phyloP scores from a whole-genome alignment of 2,329 filamentous ascomycete species.

The Fusarium algeriense region DNA sequence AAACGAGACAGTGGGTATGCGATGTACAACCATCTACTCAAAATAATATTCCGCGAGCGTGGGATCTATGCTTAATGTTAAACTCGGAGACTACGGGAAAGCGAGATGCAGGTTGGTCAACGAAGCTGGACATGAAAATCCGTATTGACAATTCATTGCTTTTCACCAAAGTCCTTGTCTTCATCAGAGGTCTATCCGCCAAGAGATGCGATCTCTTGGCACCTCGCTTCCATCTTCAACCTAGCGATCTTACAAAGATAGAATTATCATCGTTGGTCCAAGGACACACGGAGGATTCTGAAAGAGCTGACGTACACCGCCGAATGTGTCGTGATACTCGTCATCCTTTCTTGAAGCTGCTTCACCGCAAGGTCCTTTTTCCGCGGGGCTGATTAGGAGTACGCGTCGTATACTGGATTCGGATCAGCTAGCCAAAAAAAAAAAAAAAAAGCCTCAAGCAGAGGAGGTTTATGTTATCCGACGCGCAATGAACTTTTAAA shows the following conservation, averaged over 20 bases:
- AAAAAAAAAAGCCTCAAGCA: neutral
- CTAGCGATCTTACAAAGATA: neutral
- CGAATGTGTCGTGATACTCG: neutral
- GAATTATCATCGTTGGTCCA: neutral
- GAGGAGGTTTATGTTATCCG: neutral
- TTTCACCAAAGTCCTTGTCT: accelerated
- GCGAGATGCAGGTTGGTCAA: neutral
- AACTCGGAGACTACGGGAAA: accelerated
- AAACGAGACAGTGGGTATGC: neutral
- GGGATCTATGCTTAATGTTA: neutral
- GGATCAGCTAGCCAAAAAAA: too few relatives aligned
- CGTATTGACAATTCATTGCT: accelerated
- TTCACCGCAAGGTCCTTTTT: neutral
- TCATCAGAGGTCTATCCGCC: accelerated
- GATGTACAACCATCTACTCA: neutral
- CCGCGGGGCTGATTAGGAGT: accelerated
- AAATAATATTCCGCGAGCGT: neutral
- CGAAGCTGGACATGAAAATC: neutral
- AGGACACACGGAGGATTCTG: accelerated
- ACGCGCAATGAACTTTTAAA: neutral
- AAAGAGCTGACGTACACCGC: neutral
- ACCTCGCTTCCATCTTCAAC: too few relatives aligned
- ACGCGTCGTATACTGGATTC: neutral
- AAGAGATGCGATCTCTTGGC: neutral
- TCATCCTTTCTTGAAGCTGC: neutral